These are phyloP conservation scores for Periglandula ipomoeae DNA, from an alignment of 2,329 filamentous ascomycete species.

Conservation along the genomic window DNA sequence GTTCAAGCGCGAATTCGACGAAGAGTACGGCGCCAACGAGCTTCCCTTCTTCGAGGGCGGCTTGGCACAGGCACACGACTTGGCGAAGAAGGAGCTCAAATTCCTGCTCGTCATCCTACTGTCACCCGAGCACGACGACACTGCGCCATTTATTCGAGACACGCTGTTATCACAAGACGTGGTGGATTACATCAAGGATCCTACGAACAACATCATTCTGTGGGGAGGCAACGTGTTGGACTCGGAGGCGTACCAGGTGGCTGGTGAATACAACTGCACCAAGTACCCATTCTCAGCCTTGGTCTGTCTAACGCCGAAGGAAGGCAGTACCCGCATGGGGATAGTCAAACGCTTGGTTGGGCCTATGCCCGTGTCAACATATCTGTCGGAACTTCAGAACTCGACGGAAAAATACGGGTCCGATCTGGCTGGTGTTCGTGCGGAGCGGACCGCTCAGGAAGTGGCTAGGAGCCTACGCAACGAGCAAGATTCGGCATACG, in stretches of 20 bases:
- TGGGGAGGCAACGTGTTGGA: conserved; percentile 94
- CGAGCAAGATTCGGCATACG: conserved; percentile 89
- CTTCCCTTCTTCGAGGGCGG: conserved; percentile 80
- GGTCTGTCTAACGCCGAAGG: conserved; percentile 77
- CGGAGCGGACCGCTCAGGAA: conserved; percentile 70
- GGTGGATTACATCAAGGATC: conserved; percentile 62
- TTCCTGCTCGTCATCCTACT: conserved; percentile 83
- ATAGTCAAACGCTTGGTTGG: conserved; percentile 74
- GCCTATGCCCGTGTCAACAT: conserved; percentile 58
- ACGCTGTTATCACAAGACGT: conserved; percentile 73
- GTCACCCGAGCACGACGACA: conserved; percentile 93
- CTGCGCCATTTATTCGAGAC: conserved; percentile 67
- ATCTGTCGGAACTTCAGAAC: conserved; percentile 63
- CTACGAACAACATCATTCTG: conserved; percentile 69
- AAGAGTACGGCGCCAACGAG: conserved; percentile 69
- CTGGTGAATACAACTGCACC: conserved; percentile 76
- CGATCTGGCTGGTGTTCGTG: conserved; percentile 65
- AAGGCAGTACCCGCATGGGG: conserved; percentile 81
- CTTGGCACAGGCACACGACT: conserved; percentile 84
- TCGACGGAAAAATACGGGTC: conserved; percentile 69
- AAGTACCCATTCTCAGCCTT: conserved; percentile 87
- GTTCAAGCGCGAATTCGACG: conserved; percentile 89
- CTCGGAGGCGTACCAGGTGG: conserved; percentile 87
- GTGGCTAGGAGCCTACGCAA: conserved; percentile 72
- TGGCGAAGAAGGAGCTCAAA: conserved; percentile 83